Evolutionary conservation across 2,329 filamentous ascomycete species (phyloP).

Genomic region (Calonectria fujianensis): DNA sequence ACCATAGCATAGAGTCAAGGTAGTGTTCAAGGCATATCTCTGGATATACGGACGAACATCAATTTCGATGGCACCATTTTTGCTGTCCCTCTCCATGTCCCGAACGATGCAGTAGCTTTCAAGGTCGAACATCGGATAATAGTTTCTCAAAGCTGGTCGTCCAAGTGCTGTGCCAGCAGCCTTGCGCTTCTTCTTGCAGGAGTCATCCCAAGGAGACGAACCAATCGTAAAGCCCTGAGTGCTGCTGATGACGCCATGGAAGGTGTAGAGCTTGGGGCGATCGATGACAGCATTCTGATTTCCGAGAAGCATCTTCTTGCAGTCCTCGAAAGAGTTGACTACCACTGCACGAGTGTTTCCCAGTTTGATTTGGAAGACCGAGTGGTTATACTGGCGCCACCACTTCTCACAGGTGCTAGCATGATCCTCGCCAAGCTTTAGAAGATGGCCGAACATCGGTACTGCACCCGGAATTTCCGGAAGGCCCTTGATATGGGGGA

Average conservation of each 20-base stretch:
- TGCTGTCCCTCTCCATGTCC: slow-evolving; percentile 67
- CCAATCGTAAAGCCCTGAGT: slow-evolving; percentile 74
- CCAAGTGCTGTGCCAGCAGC: slow-evolving; percentile 69
- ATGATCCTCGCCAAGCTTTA: slow-evolving; percentile 71
- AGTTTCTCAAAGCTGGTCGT: slow-evolving; percentile 66
- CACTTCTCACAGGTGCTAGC: slow-evolving; percentile 70
- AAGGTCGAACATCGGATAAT: slow-evolving; percentile 72
- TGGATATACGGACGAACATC: slow-evolving; percentile 71
- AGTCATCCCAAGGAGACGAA: slow-evolving; percentile 72
- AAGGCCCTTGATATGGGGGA: slow-evolving; percentile 68
- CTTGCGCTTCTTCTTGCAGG: slow-evolving; percentile 72
- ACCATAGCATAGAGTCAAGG: slow-evolving; percentile 72
- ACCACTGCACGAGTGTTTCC: slow-evolving; percentile 72
- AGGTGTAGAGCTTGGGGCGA: slow-evolving; percentile 70
- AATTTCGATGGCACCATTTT: slow-evolving; percentile 64
- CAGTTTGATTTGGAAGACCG: slow-evolving; percentile 63
- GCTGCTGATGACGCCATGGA: slow-evolving; percentile 71
- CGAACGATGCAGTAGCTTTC: slow-evolving; percentile 71
- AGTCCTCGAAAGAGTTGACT: slow-evolving; percentile 71
- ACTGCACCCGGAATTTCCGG: slow-evolving; percentile 70
- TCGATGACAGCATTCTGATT: slow-evolving; percentile 71
- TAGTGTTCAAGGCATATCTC: slow-evolving; percentile 72
- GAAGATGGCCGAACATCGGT: slow-evolving; percentile 70
- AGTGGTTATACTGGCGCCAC: slow-evolving; percentile 68
- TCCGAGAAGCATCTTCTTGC: slow-evolving; percentile 69